phyloP scores from a whole-genome alignment of 371 early-diverging fungal genomes.

The Mortierella sp. region DNA sequence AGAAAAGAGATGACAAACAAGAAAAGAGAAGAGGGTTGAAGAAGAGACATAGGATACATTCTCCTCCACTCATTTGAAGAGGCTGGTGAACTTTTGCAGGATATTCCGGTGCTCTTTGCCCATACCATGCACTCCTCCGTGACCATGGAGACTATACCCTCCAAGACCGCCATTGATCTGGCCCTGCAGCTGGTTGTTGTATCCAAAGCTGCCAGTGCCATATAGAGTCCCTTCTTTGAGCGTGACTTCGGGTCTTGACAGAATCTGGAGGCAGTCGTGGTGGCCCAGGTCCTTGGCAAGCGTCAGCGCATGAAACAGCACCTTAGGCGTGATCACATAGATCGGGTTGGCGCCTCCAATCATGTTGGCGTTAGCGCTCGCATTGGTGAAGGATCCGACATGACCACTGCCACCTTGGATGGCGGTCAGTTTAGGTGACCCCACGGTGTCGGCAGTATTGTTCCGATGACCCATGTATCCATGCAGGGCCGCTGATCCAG shows the following conservation, averaged over 20 bases:
- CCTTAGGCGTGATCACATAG: conserved; percentile 55
- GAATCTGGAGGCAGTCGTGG: conserved; percentile 47
- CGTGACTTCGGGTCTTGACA: conserved; percentile 51
- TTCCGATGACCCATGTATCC: conserved; percentile 52
- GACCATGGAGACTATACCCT: conserved; percentile 25
- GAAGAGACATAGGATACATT: not conserved
- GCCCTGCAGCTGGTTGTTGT: conserved; percentile 38
- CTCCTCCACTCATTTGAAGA: conserved; percentile 37
- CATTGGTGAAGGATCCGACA: conserved; percentile 49
- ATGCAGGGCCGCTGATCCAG: conserved; percentile 39
- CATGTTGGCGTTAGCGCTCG: conserved; percentile 58
- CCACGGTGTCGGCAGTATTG: conserved; percentile 27
- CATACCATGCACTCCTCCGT: conserved; percentile 12
- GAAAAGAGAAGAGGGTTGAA: not conserved
- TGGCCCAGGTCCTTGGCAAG: conserved; percentile 54
- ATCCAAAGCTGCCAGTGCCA: conserved; percentile 55
- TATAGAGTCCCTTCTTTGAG: conserved; percentile 53
- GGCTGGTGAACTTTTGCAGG: conserved; percentile 51
- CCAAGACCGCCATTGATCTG: conserved; percentile 14
- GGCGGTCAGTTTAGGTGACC: conserved; percentile 37
- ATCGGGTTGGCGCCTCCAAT: conserved; percentile 46
- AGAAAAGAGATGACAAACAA: not conserved
- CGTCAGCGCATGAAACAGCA: conserved; percentile 46
- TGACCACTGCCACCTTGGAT: conserved; percentile 45
- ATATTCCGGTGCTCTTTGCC: conserved; percentile 56